Percentiles rank a stretch among this genome's conserved stretches.
These are phyloP conservation scores for Firmiana major DNA, from an alignment of 345 rosid genomes.

Conservation along the genomic window DNA sequence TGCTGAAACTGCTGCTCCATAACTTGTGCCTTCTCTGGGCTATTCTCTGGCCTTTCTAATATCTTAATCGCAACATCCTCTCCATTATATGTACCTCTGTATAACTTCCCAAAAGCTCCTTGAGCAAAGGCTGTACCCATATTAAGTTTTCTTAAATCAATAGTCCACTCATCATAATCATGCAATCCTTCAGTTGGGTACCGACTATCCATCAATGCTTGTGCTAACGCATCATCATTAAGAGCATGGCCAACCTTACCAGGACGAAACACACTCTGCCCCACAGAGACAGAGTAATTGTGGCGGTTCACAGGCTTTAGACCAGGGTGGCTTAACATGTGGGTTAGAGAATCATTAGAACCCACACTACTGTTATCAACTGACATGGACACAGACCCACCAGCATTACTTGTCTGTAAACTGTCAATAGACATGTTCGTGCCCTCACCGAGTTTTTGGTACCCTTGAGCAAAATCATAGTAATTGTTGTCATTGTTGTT, in stretches of 20 bases:
- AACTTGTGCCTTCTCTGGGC: constrained; percentile 37
- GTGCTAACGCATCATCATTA: constrained; percentile 54
- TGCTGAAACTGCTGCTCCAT: constrained; percentile 59
- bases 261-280: constrained; percentile 58
- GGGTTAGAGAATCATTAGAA: constrained; percentile 61
- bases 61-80: constrained; percentile 59
- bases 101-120: constrained; percentile 67
- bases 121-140: constrained; percentile 72
- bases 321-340: constrained; percentile 59
- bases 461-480: constrained; percentile 51
- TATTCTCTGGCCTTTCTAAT: constrained; percentile 47
- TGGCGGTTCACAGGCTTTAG: constrained; percentile 40
- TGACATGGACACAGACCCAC: constrained; percentile 62
- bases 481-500: constrained; percentile 38
- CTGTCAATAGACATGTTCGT: constrained; percentile 68
- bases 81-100: constrained; percentile 52
- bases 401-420: constrained; percentile 52
- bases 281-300: constrained; percentile 40
- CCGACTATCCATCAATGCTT: constrained; percentile 52
- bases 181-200: constrained; percentile 48
- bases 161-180: constrained; percentile 58
- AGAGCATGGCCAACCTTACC: constrained; percentile 48
- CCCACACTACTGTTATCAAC: constrained; percentile 63
- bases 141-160: constrained; percentile 56
- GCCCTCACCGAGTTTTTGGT: constrained; percentile 63